phyloP scores from a whole-genome alignment of 2,329 filamentous ascomycete species.

The Stachybotrys elegans region DNA sequence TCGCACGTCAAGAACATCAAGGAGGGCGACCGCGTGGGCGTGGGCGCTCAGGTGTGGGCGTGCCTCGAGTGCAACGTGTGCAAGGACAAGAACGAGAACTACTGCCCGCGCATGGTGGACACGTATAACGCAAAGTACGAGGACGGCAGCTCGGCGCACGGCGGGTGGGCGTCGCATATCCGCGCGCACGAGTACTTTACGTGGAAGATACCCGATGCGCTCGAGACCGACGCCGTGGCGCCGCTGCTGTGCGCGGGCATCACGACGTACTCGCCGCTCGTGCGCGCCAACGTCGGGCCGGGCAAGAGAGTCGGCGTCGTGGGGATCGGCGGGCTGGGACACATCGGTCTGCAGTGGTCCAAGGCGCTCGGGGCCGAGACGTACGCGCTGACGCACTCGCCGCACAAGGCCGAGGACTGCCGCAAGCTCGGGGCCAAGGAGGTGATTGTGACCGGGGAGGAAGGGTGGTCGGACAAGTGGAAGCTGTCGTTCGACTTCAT shows the following conservation, averaged over 20 bases:
- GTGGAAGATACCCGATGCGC: conserved; percentile 50
- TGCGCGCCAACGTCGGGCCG: conserved; percentile 60
- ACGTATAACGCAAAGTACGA: conserved; percentile 56
- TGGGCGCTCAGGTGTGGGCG: conserved; percentile 55
- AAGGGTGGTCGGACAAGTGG: conserved; percentile 54
- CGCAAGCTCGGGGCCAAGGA: conserved; percentile 57
- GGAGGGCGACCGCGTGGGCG: conserved; percentile 59
- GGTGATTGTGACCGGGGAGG: conserved; percentile 39
- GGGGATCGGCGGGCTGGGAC: conserved; percentile 68
- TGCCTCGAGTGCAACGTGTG: conserved; percentile 48
- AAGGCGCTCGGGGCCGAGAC: conserved; percentile 64
- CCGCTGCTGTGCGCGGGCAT: conserved; percentile 76
- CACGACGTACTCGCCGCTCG: conserved; percentile 66
- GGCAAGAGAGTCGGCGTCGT: conserved; percentile 68
- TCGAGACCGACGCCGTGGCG: conserved; percentile 46
- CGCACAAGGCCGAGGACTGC: conserved; percentile 54
- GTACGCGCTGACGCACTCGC: conserved; percentile 58
- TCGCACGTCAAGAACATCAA: conserved; percentile 41
- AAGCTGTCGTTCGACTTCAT: conserved; percentile 46
- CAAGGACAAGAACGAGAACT: conserved; percentile 44
- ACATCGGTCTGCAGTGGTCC: conserved; percentile 68
- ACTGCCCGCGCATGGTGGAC: conserved; percentile 41
- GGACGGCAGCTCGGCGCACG: conserved; percentile 58
- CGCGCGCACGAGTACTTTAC: conserved; percentile 53
- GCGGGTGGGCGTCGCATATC: conserved; percentile 52